Conservation (phyloP, 2,329 filamentous ascomycete genomes). For the Stachybotrys elegans region DNA sequence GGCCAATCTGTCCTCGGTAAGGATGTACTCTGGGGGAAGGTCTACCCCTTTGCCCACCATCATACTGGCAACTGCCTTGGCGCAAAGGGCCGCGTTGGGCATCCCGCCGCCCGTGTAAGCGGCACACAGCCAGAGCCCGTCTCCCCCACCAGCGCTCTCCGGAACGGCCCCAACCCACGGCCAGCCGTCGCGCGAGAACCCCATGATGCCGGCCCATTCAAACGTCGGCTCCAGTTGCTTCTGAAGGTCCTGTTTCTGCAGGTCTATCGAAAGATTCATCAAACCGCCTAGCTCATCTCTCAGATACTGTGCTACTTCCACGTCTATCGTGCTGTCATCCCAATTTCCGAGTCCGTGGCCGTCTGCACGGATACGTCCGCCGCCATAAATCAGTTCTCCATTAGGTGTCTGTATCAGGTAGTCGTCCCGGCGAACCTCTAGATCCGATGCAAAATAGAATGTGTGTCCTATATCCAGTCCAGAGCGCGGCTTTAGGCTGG, state of each 20-base stretch:
- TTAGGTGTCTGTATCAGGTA: conserved; percentile 73
- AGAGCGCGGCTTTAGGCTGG: conserved; percentile 56
- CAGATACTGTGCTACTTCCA: conserved; percentile 52
- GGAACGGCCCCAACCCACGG: conserved; percentile 70
- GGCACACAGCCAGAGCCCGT: conserved; percentile 56
- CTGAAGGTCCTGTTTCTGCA: conserved; percentile 25
- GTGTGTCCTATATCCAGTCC: conserved; percentile 48
- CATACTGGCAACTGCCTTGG: conserved; percentile 57
- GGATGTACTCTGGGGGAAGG: too few relatives aligned
- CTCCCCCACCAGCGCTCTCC: conserved; percentile 38
- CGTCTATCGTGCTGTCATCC: conserved; percentile 55
- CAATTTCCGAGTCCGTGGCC: conserved; percentile 46
- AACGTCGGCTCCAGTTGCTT: conserved; percentile 42
- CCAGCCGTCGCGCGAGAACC: conserved; percentile 60
- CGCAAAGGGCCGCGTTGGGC: conserved; percentile 66
- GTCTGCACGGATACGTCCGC: conserved; percentile 55
- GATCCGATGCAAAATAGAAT: conserved; percentile 62
- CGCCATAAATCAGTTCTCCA: conserved; percentile 62
- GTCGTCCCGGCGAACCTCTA: conserved; percentile 50
- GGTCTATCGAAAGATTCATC: conserved; percentile 36
- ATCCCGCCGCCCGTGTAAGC: conserved; percentile 74
- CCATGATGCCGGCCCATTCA: conserved; percentile 81
- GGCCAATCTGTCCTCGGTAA: too few relatives aligned
- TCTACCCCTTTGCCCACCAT: conserved; percentile 48
- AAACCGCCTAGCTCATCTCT: conserved; percentile 36